A percentile compares a stretch with the other conserved stretches of the same genome.
phyloP scores from a whole-genome alignment of 768 basidiomycete species.

The Boletellus emodensis region DNA sequence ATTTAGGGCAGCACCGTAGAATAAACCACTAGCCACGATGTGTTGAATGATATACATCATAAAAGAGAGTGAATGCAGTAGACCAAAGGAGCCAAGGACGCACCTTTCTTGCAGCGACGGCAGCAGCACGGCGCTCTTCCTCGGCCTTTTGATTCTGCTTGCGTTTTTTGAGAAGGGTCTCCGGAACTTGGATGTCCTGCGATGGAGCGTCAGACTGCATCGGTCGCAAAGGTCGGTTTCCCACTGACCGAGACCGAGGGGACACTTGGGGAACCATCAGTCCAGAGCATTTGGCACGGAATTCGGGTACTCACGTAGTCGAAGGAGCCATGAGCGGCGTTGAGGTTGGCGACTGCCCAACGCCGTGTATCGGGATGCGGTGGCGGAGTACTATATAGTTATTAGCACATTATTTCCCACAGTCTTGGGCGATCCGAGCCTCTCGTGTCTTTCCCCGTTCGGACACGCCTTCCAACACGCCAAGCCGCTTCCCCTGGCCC shows the following conservation, averaged over 20 bases:
- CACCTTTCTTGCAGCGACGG: conserved; percentile 85
- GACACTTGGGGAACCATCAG: conserved; percentile 31
- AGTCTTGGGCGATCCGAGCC: background rate
- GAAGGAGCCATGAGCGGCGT: conserved; percentile 43
- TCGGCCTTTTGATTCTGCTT: conserved; percentile 96
- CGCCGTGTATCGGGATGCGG: conserved; percentile 11
- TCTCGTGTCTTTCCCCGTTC: background rate
- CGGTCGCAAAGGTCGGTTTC: background rate
- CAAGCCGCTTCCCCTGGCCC: too few species aligned
- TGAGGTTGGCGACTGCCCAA: conserved; percentile 24
- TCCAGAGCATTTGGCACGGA: background rate
- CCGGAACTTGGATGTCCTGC: conserved; percentile 93
- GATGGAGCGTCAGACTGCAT: conserved; percentile 13
- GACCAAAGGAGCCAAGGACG: conserved; percentile 24
- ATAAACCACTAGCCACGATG: conserved; percentile 65
- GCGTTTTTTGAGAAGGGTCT: conserved; percentile 99
- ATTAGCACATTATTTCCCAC: conserved; percentile 30
- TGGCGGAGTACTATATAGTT: conserved; percentile 41
- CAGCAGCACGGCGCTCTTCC: conserved; percentile 87
- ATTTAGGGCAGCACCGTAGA: conserved; percentile 74
- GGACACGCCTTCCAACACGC: background rate
- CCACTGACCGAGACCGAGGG: conserved; percentile 45
- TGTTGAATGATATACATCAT: conserved; percentile 84
- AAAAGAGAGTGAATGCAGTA: conserved; percentile 19
- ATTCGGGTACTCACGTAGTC: conserved; percentile 44